phyloP scores from a whole-genome alignment of 768 basidiomycete species.

The Galerina marginata region DNA sequence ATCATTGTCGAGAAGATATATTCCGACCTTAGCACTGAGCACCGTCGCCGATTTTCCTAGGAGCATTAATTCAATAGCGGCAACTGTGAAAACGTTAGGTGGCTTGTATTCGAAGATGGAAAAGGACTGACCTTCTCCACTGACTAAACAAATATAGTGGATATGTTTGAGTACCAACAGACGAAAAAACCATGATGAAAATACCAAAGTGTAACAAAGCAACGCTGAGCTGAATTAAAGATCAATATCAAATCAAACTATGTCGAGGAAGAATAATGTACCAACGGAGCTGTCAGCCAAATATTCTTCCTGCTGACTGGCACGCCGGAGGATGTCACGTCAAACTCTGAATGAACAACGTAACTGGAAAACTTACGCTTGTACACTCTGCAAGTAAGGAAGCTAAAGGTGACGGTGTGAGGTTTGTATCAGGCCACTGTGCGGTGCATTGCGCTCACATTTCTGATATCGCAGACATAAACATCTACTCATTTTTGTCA shows the following conservation, averaged over 20 bases:
- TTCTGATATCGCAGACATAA: conserved; percentile 39
- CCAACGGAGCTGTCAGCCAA: conserved; percentile 26
- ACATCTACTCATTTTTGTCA: conserved; percentile 29
- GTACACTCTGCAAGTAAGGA: conserved; percentile 37
- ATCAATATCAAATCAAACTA: background rate
- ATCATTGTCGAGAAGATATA: background rate
- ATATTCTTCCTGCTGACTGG: conserved; percentile 29
- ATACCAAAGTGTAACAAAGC: conserved; percentile 35
- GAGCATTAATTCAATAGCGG: conserved; percentile 33
- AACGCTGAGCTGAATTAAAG: conserved; percentile 24
- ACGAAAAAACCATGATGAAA: background rate
- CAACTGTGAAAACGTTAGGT: conserved; percentile 22
- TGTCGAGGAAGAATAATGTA: background rate
- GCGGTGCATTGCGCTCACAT: conserved; percentile 23
- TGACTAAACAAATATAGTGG: conserved; percentile 20
- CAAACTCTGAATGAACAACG: too few species aligned
- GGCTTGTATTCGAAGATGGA: background rate
- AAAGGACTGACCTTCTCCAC: conserved; percentile 32
- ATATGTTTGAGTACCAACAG: background rate
- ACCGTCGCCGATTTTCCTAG: conserved; percentile 29
- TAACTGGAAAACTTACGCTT: conserved; percentile 23
- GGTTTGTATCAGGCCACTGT: background rate
- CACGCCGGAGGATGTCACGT: background rate
- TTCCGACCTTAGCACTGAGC: conserved; percentile 29
- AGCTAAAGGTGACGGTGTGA: conserved; percentile 19